Conservation (phyloP, 139 green algal genomes). For the Haematococcus sp. region DNA sequence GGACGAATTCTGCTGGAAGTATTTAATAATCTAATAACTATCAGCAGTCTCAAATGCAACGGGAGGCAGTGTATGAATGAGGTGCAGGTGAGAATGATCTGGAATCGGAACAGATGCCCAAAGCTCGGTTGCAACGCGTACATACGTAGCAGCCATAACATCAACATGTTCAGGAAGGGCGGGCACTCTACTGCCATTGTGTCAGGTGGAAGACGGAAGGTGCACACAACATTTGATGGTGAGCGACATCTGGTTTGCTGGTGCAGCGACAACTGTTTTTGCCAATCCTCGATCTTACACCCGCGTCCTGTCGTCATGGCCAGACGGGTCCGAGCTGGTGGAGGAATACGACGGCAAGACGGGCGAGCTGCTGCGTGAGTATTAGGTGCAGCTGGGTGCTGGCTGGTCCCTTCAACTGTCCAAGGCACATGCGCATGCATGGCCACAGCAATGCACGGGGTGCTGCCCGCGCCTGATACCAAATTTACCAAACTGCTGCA, state of each 20-base stretch:
- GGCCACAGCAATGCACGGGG: too few species aligned
- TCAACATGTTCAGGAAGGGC: slow-evolving; percentile 38
- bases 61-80: too few species aligned
- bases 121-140: background rate
- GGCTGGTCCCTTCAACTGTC: background rate
- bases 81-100: too few species aligned
- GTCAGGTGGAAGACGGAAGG: slow-evolving; percentile 17
- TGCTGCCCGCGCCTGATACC: too few species aligned
- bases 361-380: slow-evolving; percentile 17
- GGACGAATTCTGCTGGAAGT: too few species aligned
- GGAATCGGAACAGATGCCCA: background rate
- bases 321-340: slow-evolving; percentile 22
- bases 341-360: slow-evolving; percentile 27
- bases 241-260: too few species aligned
- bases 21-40: too few species aligned
- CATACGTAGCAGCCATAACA: background rate
- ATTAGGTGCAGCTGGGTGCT: background rate
- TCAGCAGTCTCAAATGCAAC: too few species aligned
- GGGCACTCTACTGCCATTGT: slow-evolving; percentile 37
- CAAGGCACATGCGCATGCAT: slow-evolving; percentile 1
- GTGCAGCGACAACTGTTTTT: background rate
- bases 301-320: background rate
- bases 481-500: too few species aligned
- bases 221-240: slow-evolving; percentile 44
- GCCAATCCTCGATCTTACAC: background rate